A percentile compares a stretch with the other conserved stretches of the same genome.
phyloP scores from a whole-genome alignment of 768 basidiomycete genomes.

The Exidia glandulosa region DNA sequence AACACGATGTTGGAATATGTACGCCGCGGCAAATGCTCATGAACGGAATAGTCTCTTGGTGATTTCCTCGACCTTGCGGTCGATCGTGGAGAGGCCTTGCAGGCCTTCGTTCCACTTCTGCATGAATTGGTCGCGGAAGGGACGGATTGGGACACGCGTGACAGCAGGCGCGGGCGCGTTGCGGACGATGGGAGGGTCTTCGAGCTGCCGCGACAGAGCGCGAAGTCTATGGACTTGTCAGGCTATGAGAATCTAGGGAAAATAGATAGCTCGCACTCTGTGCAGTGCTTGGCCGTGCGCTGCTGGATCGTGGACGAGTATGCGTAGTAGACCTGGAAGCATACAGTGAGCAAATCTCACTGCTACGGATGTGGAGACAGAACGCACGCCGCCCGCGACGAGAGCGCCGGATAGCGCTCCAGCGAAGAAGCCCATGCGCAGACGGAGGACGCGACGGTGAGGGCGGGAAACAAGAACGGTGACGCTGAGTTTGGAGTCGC shows the following conservation, averaged over 20 bases:
- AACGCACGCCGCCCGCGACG: background rate
- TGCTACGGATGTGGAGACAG: background rate
- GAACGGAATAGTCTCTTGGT: background rate
- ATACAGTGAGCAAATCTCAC: background rate
- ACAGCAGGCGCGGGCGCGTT: background rate
- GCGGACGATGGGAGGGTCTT: background rate
- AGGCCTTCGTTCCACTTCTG: background rate
- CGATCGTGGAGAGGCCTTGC: background rate
- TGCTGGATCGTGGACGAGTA: background rate
- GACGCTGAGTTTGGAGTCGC: background rate
- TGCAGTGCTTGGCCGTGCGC: background rate
- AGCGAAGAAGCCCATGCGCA: background rate
- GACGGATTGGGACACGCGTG: background rate
- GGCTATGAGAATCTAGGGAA: background rate
- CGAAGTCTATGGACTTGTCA: background rate
- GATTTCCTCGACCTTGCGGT: background rate
- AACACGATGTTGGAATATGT: too few species aligned
- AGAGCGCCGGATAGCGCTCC: background rate
- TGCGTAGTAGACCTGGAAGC: background rate
- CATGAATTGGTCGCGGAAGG: background rate
- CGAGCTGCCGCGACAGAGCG: background rate
- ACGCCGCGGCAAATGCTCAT: too few species aligned
- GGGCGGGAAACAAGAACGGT: background rate
- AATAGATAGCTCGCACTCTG: background rate
- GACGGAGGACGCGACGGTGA: background rate